phyloP scores from a whole-genome alignment of 192 early-diverging fungal species.

The Coemansia sp. region DNA sequence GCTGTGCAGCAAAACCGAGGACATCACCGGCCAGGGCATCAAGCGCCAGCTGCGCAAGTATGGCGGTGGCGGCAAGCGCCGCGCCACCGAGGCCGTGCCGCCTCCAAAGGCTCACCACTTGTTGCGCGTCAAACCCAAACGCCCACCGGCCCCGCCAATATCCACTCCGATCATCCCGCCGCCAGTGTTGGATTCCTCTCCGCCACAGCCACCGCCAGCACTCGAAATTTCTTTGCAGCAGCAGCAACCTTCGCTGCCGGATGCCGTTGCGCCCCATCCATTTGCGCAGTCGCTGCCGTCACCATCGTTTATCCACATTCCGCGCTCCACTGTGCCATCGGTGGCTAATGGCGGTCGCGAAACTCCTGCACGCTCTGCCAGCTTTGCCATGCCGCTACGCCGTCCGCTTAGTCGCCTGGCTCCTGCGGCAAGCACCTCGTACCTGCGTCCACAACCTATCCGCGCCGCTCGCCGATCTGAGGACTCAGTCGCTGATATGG shows the following conservation, averaged over 20 bases:
- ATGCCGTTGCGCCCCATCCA: neutral
- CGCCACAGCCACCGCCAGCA: neutral
- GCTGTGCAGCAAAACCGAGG: conserved; percentile 53
- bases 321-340: conserved; percentile 10
- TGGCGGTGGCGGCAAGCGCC: conserved; percentile 46
- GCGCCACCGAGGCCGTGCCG: conserved; percentile 30
- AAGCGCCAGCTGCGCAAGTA: conserved; percentile 51
- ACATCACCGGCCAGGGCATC: conserved; percentile 41
- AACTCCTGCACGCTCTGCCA: neutral
- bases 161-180: conserved; percentile 26
- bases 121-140: conserved; percentile 4
- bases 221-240: neutral
- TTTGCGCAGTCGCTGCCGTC: conserved; percentile 12
- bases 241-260: conserved; percentile 1
- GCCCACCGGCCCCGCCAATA: conserved; percentile 11
- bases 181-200: conserved; percentile 3
- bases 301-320: conserved; percentile 37
- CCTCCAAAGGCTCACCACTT: conserved; percentile 11
- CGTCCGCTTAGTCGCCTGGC: conserved; percentile 2
- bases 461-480: conserved; percentile 13
- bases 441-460: conserved; percentile 17
- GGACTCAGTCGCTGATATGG: conserved; percentile 12
- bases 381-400: neutral
- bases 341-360: conserved; percentile 28
- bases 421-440: too few species aligned